These are phyloP conservation scores for Xylariaceae sp. DNA, from an alignment of 2,329 filamentous ascomycete genomes.

Conservation along the genomic window DNA sequence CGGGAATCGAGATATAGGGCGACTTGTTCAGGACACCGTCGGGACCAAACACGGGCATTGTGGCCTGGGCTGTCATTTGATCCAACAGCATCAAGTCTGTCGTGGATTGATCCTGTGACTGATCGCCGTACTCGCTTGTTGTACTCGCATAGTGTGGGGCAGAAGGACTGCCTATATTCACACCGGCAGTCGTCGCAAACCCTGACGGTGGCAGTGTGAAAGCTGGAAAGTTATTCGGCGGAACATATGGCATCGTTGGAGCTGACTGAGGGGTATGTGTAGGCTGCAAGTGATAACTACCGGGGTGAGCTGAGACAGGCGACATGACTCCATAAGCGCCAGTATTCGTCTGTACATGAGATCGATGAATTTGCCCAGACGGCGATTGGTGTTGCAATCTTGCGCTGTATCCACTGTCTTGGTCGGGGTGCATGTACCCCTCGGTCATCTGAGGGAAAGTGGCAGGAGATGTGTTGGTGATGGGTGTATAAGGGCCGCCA, in stretches of 20 bases:
- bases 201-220: slow-evolving; percentile 63
- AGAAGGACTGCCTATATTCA: slow-evolving; percentile 34
- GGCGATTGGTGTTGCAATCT: slow-evolving; percentile 41
- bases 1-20: slow-evolving; percentile 77
- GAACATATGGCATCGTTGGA: slow-evolving; percentile 47
- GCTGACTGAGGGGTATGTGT: slow-evolving; percentile 45
- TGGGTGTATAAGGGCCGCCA: slow-evolving; percentile 46
- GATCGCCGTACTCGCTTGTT: slow-evolving; percentile 46
- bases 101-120: slow-evolving; percentile 40
- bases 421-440: slow-evolving; percentile 43
- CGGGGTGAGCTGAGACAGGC: slow-evolving; percentile 48
- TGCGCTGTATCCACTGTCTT: slow-evolving; percentile 32
- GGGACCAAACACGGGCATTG: slow-evolving; percentile 83
- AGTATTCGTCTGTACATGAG: slow-evolving; percentile 46
- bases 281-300: slow-evolving; percentile 46
- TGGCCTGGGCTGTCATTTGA: slow-evolving; percentile 61
- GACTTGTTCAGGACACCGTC: slow-evolving; percentile 79
- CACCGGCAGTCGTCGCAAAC: slow-evolving; percentile 44
- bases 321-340: slow-evolving; percentile 52
- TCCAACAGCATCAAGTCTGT: slow-evolving; percentile 60
- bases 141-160: slow-evolving; percentile 38
- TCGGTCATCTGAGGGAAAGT: slow-evolving; percentile 41
- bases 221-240: slow-evolving; percentile 60
- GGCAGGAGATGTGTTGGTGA: slow-evolving; percentile 42
- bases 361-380: slow-evolving; percentile 42